Base-by-base conservation (phyloP, 345 rosid genomes). In the Noccaea bulbosa region DNA sequence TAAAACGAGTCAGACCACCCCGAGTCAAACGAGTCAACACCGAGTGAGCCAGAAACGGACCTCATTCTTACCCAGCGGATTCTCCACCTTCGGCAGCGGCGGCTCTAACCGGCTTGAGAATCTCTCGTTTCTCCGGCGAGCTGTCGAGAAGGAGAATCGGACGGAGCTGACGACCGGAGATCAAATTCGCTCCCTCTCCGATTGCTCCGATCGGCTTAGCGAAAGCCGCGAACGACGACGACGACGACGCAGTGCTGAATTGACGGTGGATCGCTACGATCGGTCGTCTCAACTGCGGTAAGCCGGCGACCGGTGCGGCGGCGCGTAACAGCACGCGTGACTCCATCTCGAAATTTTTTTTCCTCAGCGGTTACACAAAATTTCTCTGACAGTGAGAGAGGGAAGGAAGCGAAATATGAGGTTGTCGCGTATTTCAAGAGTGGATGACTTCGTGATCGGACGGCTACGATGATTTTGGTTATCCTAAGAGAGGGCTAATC, bases 41-140 rank as follows among this genome's bases (percentile, higher is more conserved):
- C 39, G 16, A 7, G 12, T 78, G 60, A 72, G 78, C 78, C 63
- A 62, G 77, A 71, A 82, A 86, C 76, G 87, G 79, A 81, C 84
- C 84, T 88, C 92, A 83, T 83, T 87, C 98, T 93, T 96, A 93
- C 98, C 98, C 96, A 77, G 86, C 78, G 86, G 98, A 87, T 86
- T 90, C 96, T 67, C 91, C 81, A 52, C 95, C 90, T 65, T 81
- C 94, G 27, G 94, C 90, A 14, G 95, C 78, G 15, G 93, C 87
- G 55, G 96, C 90, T 22, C 71, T 75, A 22, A 61, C 62, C 27
- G 86, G 93, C 47, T 76, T 71, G 71, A 84, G 85, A 53, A 67
- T 75, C 57, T 83, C 89, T 57, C 83, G 79, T 52, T 65, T 69
- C 70, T 45, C 75, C 71, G 20, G 40, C 51, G 49, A 62, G 11